Evolutionary conservation across 176 grass and related monocot species (phyloP), one percentile per base, ranked within the genome.

Genomic region (Rhynchospora pubera): DNA sequence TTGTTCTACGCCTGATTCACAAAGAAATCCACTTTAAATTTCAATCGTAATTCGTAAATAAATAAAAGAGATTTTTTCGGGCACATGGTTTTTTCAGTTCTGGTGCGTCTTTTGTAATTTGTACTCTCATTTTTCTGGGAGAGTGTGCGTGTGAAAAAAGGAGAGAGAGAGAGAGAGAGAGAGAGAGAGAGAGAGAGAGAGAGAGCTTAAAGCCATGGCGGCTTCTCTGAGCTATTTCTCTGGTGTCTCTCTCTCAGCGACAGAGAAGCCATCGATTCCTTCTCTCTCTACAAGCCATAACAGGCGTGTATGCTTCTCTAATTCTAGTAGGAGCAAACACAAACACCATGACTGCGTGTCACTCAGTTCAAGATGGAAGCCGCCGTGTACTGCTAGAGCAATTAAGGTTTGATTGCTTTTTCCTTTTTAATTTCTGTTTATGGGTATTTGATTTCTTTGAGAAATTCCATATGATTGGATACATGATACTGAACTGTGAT

Each of bases 141-240:
- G 48, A 51, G 43, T 72, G 47, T 8, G 48, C 10, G 48, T 55
- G 71, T 75, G 45, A 9, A 8, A 44, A 9, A 21, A 21, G 70
- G 7, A 67, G 64, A 39, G 62, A 78, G 26, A 79, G 32, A 26
- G n/a, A n/a, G n/a, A n/a, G n/a, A n/a, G n/a, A n/a, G n/a, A n/a
- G n/a, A n/a, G n/a, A n/a, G n/a, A n/a, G 43, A 43, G 56, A 80
- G 57, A 63, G 56, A 81, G 57, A 50, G 39, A 80, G 59, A 62
- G 42, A 4, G 16, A 43, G 21, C 15, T 68, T 12, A 14, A 52
- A 61, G 79, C 7, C 60, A 81, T 51, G 79, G 79, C 60, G 50
- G 61, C 79, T 66, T 82, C 79, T 66, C 62, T 67, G 61, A 65
- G 79, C 44, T 82, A 58, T 52, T 65, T 82, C 61, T 65, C 59